These are phyloP conservation scores for Oryza meyeriana DNA, from an alignment of 176 grass and related monocot genomes.

Conservation along the genomic window DNA sequence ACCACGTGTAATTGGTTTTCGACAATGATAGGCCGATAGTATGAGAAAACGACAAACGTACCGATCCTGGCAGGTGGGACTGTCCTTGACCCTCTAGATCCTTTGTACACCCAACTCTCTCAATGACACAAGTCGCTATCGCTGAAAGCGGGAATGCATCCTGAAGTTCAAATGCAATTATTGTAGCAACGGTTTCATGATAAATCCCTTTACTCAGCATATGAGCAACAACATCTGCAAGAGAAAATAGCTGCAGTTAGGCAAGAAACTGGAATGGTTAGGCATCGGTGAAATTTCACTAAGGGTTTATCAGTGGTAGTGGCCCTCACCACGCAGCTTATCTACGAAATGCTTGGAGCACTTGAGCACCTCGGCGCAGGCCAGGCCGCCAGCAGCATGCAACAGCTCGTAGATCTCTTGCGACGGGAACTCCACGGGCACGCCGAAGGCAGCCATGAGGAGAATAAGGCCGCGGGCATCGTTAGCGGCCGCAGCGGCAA, in stretches of 20 bases:
- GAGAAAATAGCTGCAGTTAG: background rate
- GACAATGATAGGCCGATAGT: background rate
- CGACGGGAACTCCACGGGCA: slow-evolving; percentile 38
- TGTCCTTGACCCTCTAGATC: background rate
- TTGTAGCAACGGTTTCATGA: slow-evolving; percentile 33
- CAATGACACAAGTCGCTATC: slow-evolving; percentile 35
- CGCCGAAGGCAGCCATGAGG: slow-evolving; percentile 48
- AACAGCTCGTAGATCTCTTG: slow-evolving; percentile 43
- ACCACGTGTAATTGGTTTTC: background rate
- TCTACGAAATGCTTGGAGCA: slow-evolving; percentile 39
- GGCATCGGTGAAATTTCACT: background rate
- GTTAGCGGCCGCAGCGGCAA: slow-evolving; percentile 24
- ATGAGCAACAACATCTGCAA: slow-evolving; percentile 50
- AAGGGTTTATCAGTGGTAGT: background rate
- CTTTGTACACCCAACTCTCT: slow-evolving; percentile 33
- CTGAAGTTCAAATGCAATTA: slow-evolving; percentile 56
- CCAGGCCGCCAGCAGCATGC: slow-evolving; percentile 9
- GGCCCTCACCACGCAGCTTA: slow-evolving; percentile 43
- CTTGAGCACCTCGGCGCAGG: slow-evolving; percentile 41
- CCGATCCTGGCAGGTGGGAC: background rate
- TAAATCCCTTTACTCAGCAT: slow-evolving; percentile 51
- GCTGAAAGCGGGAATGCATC: slow-evolving; percentile 32
- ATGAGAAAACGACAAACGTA: background rate
- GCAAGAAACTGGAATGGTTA: background rate
- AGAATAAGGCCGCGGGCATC: slow-evolving; percentile 54